phyloP scores from a whole-genome alignment of 805 yeast species.

The Kregervanrija pseudodelftensis region DNA sequence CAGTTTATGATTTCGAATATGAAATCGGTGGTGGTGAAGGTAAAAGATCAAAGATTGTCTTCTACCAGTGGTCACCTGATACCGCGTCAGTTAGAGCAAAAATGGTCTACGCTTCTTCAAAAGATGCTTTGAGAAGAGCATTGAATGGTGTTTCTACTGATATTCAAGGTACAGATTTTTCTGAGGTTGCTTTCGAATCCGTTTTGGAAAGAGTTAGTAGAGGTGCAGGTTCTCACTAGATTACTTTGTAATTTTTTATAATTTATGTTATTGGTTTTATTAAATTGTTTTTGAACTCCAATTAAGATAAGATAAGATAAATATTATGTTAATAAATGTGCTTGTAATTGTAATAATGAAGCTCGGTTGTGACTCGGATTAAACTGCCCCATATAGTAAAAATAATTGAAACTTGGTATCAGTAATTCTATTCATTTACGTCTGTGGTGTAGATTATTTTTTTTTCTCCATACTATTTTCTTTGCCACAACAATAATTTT shows the following conservation, averaged over 20 bases:
- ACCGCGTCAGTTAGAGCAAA: slow-evolving; percentile 91
- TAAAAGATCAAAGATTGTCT: slow-evolving; percentile 67
- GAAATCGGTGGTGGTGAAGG: slow-evolving; percentile 88
- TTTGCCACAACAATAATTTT: no score
- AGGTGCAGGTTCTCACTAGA: slow-evolving; percentile 61
- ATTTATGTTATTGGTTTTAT: no score
- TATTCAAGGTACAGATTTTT: slow-evolving; percentile 95
- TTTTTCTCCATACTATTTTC: no score
- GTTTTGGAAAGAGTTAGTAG: slow-evolving; percentile 84
- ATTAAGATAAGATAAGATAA: no score
- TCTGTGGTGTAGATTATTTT: no score
- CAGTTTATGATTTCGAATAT: slow-evolving; percentile 94
- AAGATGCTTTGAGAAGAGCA: slow-evolving; percentile 96
- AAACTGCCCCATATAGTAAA: no score
- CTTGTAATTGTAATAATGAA: no score
- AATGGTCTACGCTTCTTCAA: slow-evolving; percentile 98
- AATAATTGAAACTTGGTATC: no score
- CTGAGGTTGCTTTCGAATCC: slow-evolving; percentile 92
- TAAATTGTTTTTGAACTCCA: no score
- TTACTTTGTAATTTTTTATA: not conserved
- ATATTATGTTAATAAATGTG: no score
- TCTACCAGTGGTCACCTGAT: slow-evolving; percentile 95
- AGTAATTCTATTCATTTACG: no score
- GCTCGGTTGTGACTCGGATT: no score
- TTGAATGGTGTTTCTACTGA: slow-evolving; percentile 91